Percentiles rank a stretch among this genome's conserved stretches.
These are phyloP conservation scores for Naematelia encephala DNA, from an alignment of 768 basidiomycete species.

Conservation along the genomic window DNA sequence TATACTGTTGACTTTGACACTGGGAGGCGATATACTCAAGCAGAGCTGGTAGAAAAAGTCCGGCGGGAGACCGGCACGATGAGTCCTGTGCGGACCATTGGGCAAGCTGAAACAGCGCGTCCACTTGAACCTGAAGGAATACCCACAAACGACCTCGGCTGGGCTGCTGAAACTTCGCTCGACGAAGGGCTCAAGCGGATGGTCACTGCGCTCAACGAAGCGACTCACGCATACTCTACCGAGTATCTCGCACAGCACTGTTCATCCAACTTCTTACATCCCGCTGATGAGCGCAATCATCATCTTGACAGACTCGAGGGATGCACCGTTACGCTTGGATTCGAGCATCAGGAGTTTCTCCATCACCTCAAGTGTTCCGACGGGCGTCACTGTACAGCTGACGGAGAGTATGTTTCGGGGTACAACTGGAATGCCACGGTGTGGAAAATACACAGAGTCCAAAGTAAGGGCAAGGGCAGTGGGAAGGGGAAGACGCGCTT, in stretches of 20 bases:
- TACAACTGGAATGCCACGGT: conserved; percentile 39
- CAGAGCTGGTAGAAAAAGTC: conserved; percentile 39
- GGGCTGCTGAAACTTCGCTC: conserved; percentile 32
- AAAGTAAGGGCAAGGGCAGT: conserved; percentile 3
- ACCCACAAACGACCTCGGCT: conserved; percentile 24
- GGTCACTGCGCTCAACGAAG: conserved; percentile 21
- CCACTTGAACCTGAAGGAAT: neutral
- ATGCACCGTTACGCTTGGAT: conserved; percentile 44
- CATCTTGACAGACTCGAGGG: conserved; percentile 38
- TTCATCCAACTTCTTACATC: conserved; percentile 17
- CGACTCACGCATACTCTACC: conserved; percentile 28
- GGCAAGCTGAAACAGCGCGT: conserved; percentile 15
- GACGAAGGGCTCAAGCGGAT: conserved; percentile 36
- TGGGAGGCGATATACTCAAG: conserved; percentile 27
- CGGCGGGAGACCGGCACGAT: conserved; percentile 35
- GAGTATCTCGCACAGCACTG: conserved; percentile 28
- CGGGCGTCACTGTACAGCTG: conserved; percentile 25
- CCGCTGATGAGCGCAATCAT: conserved; percentile 36
- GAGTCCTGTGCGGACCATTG: conserved; percentile 39
- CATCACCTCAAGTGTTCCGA: conserved; percentile 42
- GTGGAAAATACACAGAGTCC: conserved; percentile 21
- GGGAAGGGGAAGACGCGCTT: conserved; percentile 25
- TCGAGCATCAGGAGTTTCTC: conserved; percentile 42
- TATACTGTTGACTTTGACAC: conserved; percentile 37
- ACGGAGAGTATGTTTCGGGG: conserved; percentile 28